Conservation (phyloP, 2,329 filamentous ascomycete species). For the Colletotrichum sp. region DNA sequence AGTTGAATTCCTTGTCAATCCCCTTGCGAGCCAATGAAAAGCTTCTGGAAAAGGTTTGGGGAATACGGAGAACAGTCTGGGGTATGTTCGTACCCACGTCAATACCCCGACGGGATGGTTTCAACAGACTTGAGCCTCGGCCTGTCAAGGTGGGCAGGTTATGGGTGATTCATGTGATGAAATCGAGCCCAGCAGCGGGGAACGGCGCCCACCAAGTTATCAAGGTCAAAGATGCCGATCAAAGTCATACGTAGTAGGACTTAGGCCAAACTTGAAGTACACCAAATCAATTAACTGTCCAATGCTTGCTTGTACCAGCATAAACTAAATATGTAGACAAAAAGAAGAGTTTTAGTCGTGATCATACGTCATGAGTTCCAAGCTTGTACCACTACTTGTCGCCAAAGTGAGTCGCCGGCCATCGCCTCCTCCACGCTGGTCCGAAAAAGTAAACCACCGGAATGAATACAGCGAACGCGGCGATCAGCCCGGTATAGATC, state of each 20-base stretch:
- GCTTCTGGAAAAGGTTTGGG: not conserved
- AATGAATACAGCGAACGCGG: slow-evolving; percentile 32
- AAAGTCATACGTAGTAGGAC: not conserved
- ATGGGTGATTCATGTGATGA: not conserved
- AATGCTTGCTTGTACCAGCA: not conserved
- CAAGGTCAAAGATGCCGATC: rapidly evolving
- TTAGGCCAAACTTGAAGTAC: too few species aligned
- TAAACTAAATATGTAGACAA: not conserved
- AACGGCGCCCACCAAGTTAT: rapidly evolving
- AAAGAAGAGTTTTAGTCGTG: not conserved
- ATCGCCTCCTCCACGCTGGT: slow-evolving; percentile 6
- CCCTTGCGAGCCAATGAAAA: not conserved
- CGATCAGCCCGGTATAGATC: slow-evolving; percentile 34
- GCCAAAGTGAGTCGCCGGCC: slow-evolving; percentile 5
- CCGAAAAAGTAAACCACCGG: slow-evolving; percentile 28
- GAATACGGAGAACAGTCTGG: not conserved
- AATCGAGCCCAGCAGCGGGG: not conserved
- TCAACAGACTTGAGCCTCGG: not conserved
- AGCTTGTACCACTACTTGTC: not conserved
- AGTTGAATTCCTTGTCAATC: not conserved
- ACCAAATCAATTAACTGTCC: not conserved
- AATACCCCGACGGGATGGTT: not conserved
- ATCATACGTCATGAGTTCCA: not conserved
- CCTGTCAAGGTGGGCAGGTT: not conserved
- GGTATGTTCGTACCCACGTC: not conserved